phyloP scores from a whole-genome alignment of 345 rosid genomes.

The Eucalyptus pauciflora region DNA sequence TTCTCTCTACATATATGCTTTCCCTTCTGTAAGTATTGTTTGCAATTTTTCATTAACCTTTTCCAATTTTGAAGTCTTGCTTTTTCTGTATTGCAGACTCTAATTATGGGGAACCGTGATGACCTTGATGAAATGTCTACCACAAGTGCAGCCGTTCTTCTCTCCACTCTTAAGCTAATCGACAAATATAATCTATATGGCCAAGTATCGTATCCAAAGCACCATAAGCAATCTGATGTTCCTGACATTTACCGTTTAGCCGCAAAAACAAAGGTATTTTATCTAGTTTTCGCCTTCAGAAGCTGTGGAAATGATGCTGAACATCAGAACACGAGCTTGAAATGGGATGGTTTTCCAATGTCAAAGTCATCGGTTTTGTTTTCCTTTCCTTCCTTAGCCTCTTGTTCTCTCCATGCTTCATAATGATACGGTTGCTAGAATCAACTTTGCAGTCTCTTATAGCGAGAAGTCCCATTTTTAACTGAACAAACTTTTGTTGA shows the following conservation, averaged over 20 bases:
- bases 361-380: not conserved
- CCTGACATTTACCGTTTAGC: conserved; percentile 96
- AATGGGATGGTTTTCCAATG: not conserved
- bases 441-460: not conserved
- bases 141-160: conserved; percentile 87
- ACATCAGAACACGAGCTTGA: not conserved
- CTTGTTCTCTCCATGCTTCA: not conserved
- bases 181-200: conserved; percentile 98
- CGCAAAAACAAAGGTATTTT: conserved; percentile 83
- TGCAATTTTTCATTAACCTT: not conserved
- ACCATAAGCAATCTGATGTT: conserved; percentile 94
- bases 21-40: not conserved
- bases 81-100: conserved; percentile 39
- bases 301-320: not conserved
- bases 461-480: not conserved
- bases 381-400: not conserved
- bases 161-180: conserved; percentile 88
- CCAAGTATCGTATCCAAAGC: conserved; percentile 98
- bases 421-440: not conserved
- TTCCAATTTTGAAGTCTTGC: not conserved
- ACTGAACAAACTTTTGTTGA: not conserved
- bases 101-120: conserved; percentile 98
- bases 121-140: conserved; percentile 97
- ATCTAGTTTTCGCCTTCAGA: not conserved
- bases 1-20: not conserved